Evolutionary conservation across 345 rosid genomes (phyloP), one percentile per base, ranked within the genome.

Genomic region (Brassica carinata): DNA sequence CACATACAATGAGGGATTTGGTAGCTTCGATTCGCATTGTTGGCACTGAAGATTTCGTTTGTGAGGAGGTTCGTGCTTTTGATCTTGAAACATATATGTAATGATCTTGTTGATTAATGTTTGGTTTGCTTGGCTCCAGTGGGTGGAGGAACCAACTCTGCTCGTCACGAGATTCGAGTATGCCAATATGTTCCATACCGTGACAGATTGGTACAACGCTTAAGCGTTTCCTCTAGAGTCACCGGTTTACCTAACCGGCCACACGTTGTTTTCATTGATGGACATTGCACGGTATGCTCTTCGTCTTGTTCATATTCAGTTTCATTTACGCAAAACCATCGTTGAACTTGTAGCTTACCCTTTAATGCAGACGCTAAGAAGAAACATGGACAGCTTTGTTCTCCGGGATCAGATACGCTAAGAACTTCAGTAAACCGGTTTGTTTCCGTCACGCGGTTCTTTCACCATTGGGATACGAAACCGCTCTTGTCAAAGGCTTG

Each of bases 191-290:
- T 95, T 90, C 82, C 98, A 95, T 82, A 92, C 98, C 0, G 77
- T 90, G 23, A 95, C 98, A 0, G 99, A 93, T 89, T 93, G 97
- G 99, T 95, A 90, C 83, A 90, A 92, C 58, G 91, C 98, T 0
- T 93, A 93, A n/a, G n/a, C 64, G 92, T 89, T 64, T 87, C 98
- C 66, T 91, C 99, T 2, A 87, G 92, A 85, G 92, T 93, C 64
- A 90, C 97, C 2, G 94, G 89, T 72, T 86, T 95, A 87, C 95
- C 92, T 30, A 84, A 87, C 76, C 93, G 98, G 1, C 98, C 98
- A 4, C 92, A 84, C 78, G 70, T 95, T 86, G 87, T 91, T 80
- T 91, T 95, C 72, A 83, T 95, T 15, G 99, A 92, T 71, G 99
- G 98, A 73, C 98, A 95, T 71, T 91, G 48, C 48, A 40, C 48